Conservation (phyloP, 2,329 filamentous ascomycete species). For the Cladophialophora chaetospira region DNA sequence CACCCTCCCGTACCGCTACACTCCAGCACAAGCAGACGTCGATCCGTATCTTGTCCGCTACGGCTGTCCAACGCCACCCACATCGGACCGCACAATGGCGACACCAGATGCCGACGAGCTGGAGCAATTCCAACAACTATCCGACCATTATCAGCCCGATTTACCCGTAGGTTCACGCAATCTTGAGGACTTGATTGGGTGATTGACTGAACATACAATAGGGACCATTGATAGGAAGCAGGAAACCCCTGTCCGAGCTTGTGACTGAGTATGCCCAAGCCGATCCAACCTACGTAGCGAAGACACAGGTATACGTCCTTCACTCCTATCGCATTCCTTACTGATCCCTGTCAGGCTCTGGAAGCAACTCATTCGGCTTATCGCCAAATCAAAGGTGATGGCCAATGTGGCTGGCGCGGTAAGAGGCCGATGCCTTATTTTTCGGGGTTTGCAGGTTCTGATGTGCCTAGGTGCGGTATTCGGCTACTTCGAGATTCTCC, state of each 20-base stretch:
- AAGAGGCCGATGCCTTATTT: conserved; percentile 43
- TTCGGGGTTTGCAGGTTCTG: conserved; percentile 14
- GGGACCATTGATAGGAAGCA: conserved; percentile 84
- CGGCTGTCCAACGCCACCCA: conserved; percentile 32
- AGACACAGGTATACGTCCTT: conserved; percentile 68
- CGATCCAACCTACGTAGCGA: conserved; percentile 79
- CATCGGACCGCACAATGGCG: conserved; percentile 38
- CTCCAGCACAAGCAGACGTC: conserved; percentile 31
- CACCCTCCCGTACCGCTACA: conserved; percentile 37
- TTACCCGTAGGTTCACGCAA: conserved; percentile 51
- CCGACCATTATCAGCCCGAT: conserved; percentile 62
- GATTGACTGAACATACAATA: conserved; percentile 42
- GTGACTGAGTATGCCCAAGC: conserved; percentile 85
- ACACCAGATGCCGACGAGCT: conserved; percentile 55
- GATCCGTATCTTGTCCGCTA: conserved; percentile 23
- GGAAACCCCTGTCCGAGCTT: conserved; percentile 69
- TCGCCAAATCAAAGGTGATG: conserved; percentile 85
- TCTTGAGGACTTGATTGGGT: not conserved
- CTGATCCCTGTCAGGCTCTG: conserved; percentile 61
- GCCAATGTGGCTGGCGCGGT: conserved; percentile 98
- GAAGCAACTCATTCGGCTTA: conserved; percentile 84
- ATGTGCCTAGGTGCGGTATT: conserved; percentile 75
- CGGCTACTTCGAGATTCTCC: conserved; percentile 84
- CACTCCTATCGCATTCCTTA: conserved; percentile 1
- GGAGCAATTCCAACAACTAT: conserved; percentile 63